Percentiles rank a stretch among this genome's conserved stretches.
phyloP scores from a whole-genome alignment of 371 early-diverging fungal species.

The Lichtheimia corymbifera region DNA sequence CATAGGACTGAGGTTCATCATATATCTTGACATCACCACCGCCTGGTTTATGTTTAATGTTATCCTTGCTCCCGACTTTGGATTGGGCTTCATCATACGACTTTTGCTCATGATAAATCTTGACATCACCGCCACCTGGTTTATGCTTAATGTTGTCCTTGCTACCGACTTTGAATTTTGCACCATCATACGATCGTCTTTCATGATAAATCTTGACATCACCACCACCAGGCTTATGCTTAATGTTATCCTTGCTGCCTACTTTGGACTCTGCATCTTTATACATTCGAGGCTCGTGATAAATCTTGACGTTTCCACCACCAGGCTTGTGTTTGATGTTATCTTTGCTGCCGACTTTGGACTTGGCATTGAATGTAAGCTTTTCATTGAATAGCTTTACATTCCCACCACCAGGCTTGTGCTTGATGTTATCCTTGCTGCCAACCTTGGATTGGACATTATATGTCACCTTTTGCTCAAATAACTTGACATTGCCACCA shows the following conservation, averaged over 20 bases:
- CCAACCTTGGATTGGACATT: slow-evolving; percentile 24
- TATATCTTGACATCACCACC: slow-evolving; percentile 19
- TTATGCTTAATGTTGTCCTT: slow-evolving; percentile 23
- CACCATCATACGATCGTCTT: not conserved
- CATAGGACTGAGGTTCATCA: slow-evolving; percentile 1
- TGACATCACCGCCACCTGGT: slow-evolving; percentile 14
- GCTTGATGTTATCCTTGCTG: slow-evolving; percentile 22
- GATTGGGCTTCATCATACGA: slow-evolving; percentile 12
- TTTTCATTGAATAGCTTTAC: slow-evolving; percentile 16
- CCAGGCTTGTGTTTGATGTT: slow-evolving; percentile 25
- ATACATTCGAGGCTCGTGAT: slow-evolving; percentile 7
- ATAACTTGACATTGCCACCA: slow-evolving; percentile 20
- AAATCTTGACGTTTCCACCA: slow-evolving; percentile 21
- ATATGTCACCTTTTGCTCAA: slow-evolving; percentile 5
- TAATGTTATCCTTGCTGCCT: slow-evolving; percentile 22
- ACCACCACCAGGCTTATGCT: slow-evolving; percentile 25
- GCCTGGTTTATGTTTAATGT: slow-evolving; percentile 20
- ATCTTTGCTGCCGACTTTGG: slow-evolving; percentile 24
- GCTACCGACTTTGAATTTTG: slow-evolving; percentile 19
- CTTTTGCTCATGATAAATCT: slow-evolving; percentile 12
- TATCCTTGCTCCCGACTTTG: slow-evolving; percentile 21
- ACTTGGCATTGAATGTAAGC: slow-evolving; percentile 10
- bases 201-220: slow-evolving; percentile 15
- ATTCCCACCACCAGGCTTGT: slow-evolving; percentile 23
- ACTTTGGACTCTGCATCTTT: slow-evolving; percentile 18